These are phyloP conservation scores for Tetragonia tetragonoides DNA, from an alignment of 148 eudicot genomes.

Conservation along the genomic window DNA sequence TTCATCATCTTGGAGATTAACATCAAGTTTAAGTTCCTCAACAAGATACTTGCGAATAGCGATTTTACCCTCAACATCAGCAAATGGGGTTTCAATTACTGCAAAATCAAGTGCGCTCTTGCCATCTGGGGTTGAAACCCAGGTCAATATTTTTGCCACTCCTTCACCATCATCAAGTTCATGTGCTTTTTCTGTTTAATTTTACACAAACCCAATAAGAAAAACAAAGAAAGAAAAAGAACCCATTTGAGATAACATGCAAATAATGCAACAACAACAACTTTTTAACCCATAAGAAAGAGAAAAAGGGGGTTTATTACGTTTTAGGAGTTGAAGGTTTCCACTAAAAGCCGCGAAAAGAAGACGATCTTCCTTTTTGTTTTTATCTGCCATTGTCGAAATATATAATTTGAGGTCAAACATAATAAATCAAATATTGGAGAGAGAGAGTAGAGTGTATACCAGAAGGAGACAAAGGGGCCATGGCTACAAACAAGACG, in stretches of 20 bases:
- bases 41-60: conserved; percentile 12
- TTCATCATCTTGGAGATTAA: conserved; percentile 9
- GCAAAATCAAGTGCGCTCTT: conserved; percentile 9
- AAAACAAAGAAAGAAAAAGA: background rate
- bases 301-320: too few relatives aligned
- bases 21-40: conserved; percentile 19
- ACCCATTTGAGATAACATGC: background rate
- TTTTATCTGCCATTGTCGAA: too few relatives aligned
- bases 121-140: background rate
- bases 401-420: too few relatives aligned
- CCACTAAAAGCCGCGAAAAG: too few relatives aligned
- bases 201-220: background rate
- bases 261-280: background rate
- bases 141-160: background rate
- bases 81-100: background rate
- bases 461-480: too few relatives aligned
- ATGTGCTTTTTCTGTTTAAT: background rate
- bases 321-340: too few relatives aligned
- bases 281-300: too few relatives aligned
- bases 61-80: background rate
- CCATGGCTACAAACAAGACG: too few relatives aligned
- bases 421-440: too few relatives aligned
- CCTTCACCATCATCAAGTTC: conserved; percentile 6
- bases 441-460: too few relatives aligned
- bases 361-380: too few relatives aligned